Base-by-base conservation (phyloP, 345 rosid genomes). In the Limnanthes douglasii region DNA sequence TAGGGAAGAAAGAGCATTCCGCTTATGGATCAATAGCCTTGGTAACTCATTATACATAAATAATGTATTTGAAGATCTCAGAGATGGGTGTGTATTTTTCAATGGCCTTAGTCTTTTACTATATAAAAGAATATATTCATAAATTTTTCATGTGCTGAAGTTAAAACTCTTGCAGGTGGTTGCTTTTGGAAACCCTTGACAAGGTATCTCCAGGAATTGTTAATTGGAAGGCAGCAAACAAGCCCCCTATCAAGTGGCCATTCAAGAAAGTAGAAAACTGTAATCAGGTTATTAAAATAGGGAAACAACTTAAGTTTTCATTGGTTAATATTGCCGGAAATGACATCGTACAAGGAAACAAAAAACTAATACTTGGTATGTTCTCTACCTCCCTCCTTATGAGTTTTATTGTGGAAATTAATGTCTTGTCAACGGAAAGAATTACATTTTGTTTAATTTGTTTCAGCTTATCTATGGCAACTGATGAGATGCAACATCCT, bases 231-330 rank as follows among this genome's bases (percentile, higher is more conserved):
- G 35, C 70, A 41, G 94, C 95, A 45, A 90, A 77, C 72, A 90
- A 66, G 71, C 94, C 95, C 41, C 98, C 98, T 1, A 90, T 84
- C 36, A 84, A 90, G 52, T 50, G 83, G 68, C 98, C 95, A 31
- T 90, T 90, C 66, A 80, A 69, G 66, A 90, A 84, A 75, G 95
- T 90, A 45, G 98, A 84, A 45, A 84, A 90, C 53, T 90, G 95
- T 49, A 90, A 90, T 37, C 98, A 90, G 47, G 95, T 84, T 16
- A 84, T 90, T 32, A 84, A 90, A 65, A 38, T 90, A 48, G 98
- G 98, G 45, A 90, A 80, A 53, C 95, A 90, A 37, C 65, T 90
- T 51, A 84, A 80, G 60, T 90, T 90, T 66, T 90, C 94, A 59
- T 61, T 84, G 64, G 94, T 90, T 37, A 90, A 90, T 60, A 69